A percentile compares a stretch with the other conserved stretches of the same genome.
Evolutionary conservation across 805 yeast species (phyloP).

Genomic region (Candida easanensis): DNA sequence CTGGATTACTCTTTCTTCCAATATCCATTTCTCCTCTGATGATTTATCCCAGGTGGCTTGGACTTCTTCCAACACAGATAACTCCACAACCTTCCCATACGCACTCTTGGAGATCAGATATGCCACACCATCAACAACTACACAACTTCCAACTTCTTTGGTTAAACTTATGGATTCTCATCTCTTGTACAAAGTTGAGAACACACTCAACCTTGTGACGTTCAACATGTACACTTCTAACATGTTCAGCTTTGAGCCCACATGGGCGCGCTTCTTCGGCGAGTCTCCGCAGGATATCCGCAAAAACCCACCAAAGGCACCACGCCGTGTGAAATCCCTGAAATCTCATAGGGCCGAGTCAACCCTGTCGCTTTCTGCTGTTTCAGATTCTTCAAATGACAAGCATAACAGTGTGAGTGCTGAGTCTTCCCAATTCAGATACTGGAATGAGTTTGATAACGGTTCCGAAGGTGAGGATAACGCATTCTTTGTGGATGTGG

Average conservation of each 20-base stretch:
- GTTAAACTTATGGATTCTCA: slow-evolving; percentile 43
- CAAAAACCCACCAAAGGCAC: slow-evolving; percentile 36
- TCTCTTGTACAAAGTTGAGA: slow-evolving; percentile 44
- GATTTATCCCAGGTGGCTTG: slow-evolving; percentile 15
- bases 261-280: slow-evolving; percentile 37
- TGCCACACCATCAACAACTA: slow-evolving; percentile 32
- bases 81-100: slow-evolving; percentile 40
- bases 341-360: neutral
- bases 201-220: slow-evolving; percentile 34
- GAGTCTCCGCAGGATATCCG: slow-evolving; percentile 39
- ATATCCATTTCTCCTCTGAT: slow-evolving; percentile 16
- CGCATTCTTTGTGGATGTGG: slow-evolving; percentile 35
- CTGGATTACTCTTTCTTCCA: slow-evolving; percentile 26
- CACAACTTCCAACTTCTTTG: slow-evolving; percentile 26
- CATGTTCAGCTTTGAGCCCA: slow-evolving; percentile 32
- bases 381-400: slow-evolving; percentile 8
- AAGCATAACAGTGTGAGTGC: slow-evolving; percentile 7
- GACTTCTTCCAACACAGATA: slow-evolving; percentile 2
- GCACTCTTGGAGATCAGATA: slow-evolving; percentile 48
- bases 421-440: slow-evolving; percentile 33
- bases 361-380: slow-evolving; percentile 4
- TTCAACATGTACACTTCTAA: slow-evolving; percentile 29
- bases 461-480: slow-evolving; percentile 51
- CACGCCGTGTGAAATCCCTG: slow-evolving; percentile 7
- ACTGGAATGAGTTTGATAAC: slow-evolving; percentile 70